Base-by-base conservation (phyloP, 148 eudicot genomes). In the Agrostemma githago region DNA sequence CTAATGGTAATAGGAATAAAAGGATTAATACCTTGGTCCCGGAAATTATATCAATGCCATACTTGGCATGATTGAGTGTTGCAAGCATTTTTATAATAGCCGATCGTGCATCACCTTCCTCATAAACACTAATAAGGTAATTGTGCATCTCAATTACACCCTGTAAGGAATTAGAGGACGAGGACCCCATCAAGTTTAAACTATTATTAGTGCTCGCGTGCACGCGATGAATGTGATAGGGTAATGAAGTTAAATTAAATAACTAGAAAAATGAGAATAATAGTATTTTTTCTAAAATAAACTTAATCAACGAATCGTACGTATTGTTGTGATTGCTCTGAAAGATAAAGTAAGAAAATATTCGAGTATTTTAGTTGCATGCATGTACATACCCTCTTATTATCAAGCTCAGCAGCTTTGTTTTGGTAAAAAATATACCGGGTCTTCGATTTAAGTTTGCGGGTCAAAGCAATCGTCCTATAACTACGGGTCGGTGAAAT, bases 131-230 rank as follows among this genome's bases (percentile, higher is more conserved):
- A 39, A 96, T 96, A 82, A 92, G 81, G 82, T 96, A 89, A 74
- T 96, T 96, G 77, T 96, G 99, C 99, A 96, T 92, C 82, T 96
- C 99, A 66, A 96, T 92, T 8, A 96, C 89, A 56, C 97, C 96
- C 99, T 96, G 82, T 58, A 62, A 60, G 46, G 62, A 59, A 41
- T 74, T 26, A 74, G 66, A 73, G 17, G 37, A 61, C 56, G 40
- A 53, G 5, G 21, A 19, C 57, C 9, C 40, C 54, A 56, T 4
- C 44, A 56, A 34, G 62, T 11, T 46, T 62, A n/a, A 38, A 26
- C 34, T 26, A 26, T 1, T 26, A 26, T 26, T 26, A 26, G 34
- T 26, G 34, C 1, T 26, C 34, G 34, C n/a, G n/a, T n/a, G n/a
- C 1, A 26, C 1, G 1, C 1, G 34, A 26, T 26, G 34, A 26